Base-by-base conservation (phyloP, 352 stramenopile species). In the Globisporangium paroecandrum region DNA sequence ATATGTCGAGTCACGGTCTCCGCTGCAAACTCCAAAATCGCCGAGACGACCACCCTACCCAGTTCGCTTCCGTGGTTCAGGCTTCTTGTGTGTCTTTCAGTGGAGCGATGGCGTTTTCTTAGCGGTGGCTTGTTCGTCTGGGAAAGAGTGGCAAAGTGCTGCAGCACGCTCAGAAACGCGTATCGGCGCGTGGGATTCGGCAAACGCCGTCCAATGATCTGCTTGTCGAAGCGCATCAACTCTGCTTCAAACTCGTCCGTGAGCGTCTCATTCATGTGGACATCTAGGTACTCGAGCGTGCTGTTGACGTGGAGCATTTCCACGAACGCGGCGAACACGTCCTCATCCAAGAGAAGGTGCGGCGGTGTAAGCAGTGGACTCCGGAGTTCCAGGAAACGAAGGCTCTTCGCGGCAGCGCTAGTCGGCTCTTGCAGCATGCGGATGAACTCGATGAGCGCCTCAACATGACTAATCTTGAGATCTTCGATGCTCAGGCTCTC, bases 11-110 rank as follows among this genome's bases (percentile, higher is more conserved):
- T 46, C 38, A 46, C 13, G 0, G 38, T 20, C 53, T 65, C 1
- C 9, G 18, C 43, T 27, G 43, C 59, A 25, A 65, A 58, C 43
- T 18, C 59, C 27, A 65, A 65, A 38, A 65, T 55, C 3, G 10
- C 15, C 27, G 18, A 38, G 27, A 58, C 15, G 1, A 65, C 8
- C 18, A 18, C 20, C 1, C 0, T 4, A 10, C 57, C 59, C 6
- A 64, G 36, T 20, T 47, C 8, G n/a, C 18, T 58, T 36, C 25
- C 4, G 53, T 24, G 4, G 13, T 38, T 27, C 13, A 58, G 27
- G 24, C 7, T 27, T 6, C 18, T 41, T 41, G 34, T 41, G 10
- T 41, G 34, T 13, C 34, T 12, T n/a, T 18, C 7, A 20, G 15
- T 58, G 18, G 9, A 13, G 27, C 20, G 32, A 13, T 2, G 43